Conservation (phyloP, 2,329 filamentous ascomycete species). For the Pestalotiopsis fici region DNA sequence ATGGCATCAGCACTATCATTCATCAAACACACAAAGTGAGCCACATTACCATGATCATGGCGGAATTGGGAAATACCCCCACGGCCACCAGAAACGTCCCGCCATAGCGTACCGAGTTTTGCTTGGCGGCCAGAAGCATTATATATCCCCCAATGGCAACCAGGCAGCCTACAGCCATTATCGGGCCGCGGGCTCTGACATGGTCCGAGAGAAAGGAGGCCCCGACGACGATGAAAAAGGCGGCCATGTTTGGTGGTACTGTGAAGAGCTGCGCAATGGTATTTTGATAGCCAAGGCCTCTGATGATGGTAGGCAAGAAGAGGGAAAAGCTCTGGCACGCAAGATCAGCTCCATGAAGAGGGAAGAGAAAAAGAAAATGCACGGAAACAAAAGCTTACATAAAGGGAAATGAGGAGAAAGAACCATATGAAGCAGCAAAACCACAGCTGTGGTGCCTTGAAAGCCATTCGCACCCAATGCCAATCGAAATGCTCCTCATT, state of each 20-base stretch:
- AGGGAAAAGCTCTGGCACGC: slow-evolving; percentile 55
- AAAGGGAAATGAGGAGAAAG: slow-evolving; percentile 5
- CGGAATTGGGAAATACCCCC: slow-evolving; percentile 75
- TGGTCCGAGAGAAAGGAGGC: slow-evolving; percentile 1
- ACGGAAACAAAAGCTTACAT: not conserved
- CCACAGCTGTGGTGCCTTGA: slow-evolving; percentile 5
- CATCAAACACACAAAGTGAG: not conserved
- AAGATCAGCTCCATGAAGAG: not conserved
- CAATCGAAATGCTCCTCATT: slow-evolving; percentile 8
- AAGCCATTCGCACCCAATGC: slow-evolving; percentile 9
- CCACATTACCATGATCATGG: slow-evolving; percentile 6
- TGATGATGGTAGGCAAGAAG: slow-evolving; percentile 80
- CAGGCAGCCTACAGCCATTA: slow-evolving; percentile 65
- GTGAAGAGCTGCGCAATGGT: slow-evolving; percentile 71
- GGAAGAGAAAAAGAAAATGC: not conserved
- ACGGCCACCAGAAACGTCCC: slow-evolving; percentile 82
- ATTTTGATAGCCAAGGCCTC: slow-evolving; percentile 42
- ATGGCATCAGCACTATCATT: not conserved
- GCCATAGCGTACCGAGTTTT: slow-evolving; percentile 73
- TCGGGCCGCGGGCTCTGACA: slow-evolving; percentile 34
- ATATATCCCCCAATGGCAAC: slow-evolving; percentile 78
- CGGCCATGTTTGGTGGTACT: slow-evolving; percentile 73
- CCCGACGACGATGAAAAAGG: slow-evolving; percentile 47
- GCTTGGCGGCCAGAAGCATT: slow-evolving; percentile 71
- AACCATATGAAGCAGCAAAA: slow-evolving; percentile 8